These are phyloP conservation scores for Pseudogymnoascus verrucosus DNA, from an alignment of 2,329 filamentous ascomycete genomes.

Conservation along the genomic window DNA sequence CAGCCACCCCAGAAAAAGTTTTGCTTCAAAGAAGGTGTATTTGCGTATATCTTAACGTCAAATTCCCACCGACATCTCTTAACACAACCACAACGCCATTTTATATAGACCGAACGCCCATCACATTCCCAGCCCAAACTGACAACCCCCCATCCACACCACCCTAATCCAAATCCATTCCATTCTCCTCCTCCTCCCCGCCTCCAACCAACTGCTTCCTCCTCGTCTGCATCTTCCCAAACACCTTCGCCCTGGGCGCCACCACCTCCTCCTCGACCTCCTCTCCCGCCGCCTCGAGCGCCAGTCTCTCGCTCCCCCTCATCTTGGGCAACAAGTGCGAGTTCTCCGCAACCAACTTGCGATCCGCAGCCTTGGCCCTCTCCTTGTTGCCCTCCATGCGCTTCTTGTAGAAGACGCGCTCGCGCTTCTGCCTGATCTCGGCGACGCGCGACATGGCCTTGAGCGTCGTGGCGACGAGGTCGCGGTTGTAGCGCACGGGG, in stretches of 20 bases:
- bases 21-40: not conserved
- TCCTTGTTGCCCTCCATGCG: conserved; percentile 88
- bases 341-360: conserved; percentile 85
- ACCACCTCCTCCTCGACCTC: conserved; percentile 38
- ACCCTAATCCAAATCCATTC: conserved; percentile 38
- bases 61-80: not conserved
- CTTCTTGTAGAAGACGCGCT: conserved; percentile 89
- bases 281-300: conserved; percentile 48
- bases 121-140: not conserved
- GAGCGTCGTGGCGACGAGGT: conserved; percentile 78
- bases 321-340: conserved; percentile 80
- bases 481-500: conserved; percentile 91
- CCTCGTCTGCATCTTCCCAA: conserved; percentile 34
- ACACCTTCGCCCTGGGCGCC: conserved; percentile 28
- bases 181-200: conserved; percentile 35
- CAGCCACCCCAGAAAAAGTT: not conserved
- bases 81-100: conserved; percentile 7
- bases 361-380: conserved; percentile 67
- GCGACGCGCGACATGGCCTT: conserved; percentile 84
- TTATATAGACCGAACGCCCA: conserved; percentile 2
- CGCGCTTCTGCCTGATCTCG: conserved; percentile 75
- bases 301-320: conserved; percentile 53
- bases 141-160: not conserved
- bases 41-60: not conserved
- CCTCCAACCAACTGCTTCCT: conserved; percentile 31